These are phyloP conservation scores for Xylariaceae sp. DNA, from an alignment of 2,329 filamentous ascomycete species.

Conservation along the genomic window DNA sequence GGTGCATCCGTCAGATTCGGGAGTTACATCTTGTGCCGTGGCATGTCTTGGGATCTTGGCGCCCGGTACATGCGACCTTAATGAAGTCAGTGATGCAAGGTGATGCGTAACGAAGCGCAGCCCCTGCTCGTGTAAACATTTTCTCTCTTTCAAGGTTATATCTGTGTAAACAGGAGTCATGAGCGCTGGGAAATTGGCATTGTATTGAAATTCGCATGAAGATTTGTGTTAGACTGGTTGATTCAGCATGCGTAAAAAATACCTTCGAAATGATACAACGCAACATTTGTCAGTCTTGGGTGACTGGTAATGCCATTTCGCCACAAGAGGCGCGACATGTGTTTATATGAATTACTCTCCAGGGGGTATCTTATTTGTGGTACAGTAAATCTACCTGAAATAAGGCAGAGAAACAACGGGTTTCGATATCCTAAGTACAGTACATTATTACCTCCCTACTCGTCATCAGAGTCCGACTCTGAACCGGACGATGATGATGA, in stretches of 20 bases:
- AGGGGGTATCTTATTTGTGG: constrained; percentile 24
- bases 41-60: not conserved
- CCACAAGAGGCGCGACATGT: no score
- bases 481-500: constrained; percentile 34
- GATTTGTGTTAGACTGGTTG: not conserved
- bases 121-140: not conserved
- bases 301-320: not conserved
- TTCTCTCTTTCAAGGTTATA: not conserved
- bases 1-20: not conserved
- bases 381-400: constrained; percentile 8
- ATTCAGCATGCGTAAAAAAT: not conserved
- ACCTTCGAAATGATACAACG: not conserved
- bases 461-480: constrained; percentile 32
- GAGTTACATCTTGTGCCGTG: not conserved
- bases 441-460: constrained; percentile 19
- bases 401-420: not conserved
- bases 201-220: not conserved
- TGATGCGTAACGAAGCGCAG: not conserved
- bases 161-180: not conserved
- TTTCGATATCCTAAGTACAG: not conserved
- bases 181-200: constrained; percentile 1
- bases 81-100: not conserved
- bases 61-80: not conserved
- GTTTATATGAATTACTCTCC: constrained; percentile 3
- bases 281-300: not conserved